These are phyloP conservation scores for Debaryomycetaceae sp. DNA, from an alignment of 1,139 yeast genomes.

Conservation along the genomic window DNA sequence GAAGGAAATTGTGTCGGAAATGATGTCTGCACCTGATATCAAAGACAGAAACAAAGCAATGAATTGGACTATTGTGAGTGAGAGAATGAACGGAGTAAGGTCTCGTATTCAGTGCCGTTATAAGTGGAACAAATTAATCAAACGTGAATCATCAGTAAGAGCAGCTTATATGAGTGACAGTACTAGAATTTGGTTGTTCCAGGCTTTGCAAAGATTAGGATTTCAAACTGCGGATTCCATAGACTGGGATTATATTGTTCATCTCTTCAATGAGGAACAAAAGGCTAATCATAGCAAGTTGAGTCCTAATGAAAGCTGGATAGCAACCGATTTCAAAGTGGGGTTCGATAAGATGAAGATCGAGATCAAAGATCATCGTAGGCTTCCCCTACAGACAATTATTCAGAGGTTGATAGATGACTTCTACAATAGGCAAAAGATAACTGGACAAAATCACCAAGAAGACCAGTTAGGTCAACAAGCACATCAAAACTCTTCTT, in stretches of 20 bases:
- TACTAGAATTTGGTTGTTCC: conserved; percentile 57
- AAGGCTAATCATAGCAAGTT: conserved; percentile 5
- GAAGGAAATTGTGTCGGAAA: conserved; percentile 50
- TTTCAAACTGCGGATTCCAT: conserved; percentile 47
- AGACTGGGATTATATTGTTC: conserved; percentile 47
- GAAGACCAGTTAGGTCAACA: background rate
- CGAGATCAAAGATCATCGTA: conserved; percentile 27
- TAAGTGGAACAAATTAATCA: conserved; percentile 82
- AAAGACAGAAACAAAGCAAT: conserved; percentile 33
- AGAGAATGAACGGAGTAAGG: conserved; percentile 81
- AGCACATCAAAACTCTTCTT: background rate
- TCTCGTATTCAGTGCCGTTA: conserved; percentile 92
- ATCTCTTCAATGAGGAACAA: conserved; percentile 8
- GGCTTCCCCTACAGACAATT: conserved; percentile 19
- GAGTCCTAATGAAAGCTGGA: conserved; percentile 18
- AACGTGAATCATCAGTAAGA: conserved; percentile 53
- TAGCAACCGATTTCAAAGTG: conserved; percentile 29
- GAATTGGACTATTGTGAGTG: conserved; percentile 91
- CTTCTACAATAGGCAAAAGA: conserved; percentile 10
- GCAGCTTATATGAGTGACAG: conserved; percentile 46
- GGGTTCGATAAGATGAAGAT: conserved; percentile 35
- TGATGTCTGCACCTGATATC: conserved; percentile 22
- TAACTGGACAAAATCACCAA: conserved; percentile 2
- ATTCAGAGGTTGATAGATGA: conserved; percentile 21
- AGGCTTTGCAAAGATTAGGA: conserved; percentile 46